Conservation (phyloP, 768 basidiomycete genomes). For the Suillus variegatus region DNA sequence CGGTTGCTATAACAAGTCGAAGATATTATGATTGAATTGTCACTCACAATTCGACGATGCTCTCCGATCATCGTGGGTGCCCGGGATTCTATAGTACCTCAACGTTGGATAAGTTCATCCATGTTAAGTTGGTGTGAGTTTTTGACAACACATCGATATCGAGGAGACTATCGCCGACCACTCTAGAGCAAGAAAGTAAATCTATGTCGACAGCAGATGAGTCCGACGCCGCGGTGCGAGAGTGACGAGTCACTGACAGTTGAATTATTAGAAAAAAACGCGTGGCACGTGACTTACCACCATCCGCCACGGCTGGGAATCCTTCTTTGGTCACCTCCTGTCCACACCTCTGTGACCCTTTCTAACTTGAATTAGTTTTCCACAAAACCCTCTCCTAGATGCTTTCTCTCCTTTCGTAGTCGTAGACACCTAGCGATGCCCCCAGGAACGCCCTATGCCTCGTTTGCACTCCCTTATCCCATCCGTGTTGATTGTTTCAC, state of each 20-base stretch:
- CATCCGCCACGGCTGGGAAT: too few relatives aligned
- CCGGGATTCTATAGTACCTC: neutral
- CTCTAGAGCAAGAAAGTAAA: neutral
- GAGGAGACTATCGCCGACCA: neutral
- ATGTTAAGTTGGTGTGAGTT: neutral
- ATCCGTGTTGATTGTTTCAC: slow-evolving; percentile 90
- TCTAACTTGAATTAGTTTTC: neutral
- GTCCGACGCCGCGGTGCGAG: neutral
- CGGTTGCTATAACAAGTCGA: neutral
- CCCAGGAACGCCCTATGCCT: slow-evolving; percentile 72
- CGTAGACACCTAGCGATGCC: slow-evolving; percentile 52
- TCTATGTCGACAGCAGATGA: neutral
- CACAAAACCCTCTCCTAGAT: neutral
- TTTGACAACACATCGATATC: neutral
- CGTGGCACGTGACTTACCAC: neutral
- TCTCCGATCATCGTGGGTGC: neutral
- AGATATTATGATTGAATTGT: neutral
- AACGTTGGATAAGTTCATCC: neutral
- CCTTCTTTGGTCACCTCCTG: slow-evolving; percentile 2
- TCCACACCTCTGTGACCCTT: neutral
- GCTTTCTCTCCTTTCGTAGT: neutral
- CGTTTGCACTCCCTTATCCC: slow-evolving; percentile 74
- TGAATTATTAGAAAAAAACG: neutral
- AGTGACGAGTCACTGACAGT: neutral
- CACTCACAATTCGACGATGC: neutral